Evolutionary conservation across 305 asterid species (phyloP), one percentile per base, ranked within the genome.

Genomic region (Fraxinus baroniana): DNA sequence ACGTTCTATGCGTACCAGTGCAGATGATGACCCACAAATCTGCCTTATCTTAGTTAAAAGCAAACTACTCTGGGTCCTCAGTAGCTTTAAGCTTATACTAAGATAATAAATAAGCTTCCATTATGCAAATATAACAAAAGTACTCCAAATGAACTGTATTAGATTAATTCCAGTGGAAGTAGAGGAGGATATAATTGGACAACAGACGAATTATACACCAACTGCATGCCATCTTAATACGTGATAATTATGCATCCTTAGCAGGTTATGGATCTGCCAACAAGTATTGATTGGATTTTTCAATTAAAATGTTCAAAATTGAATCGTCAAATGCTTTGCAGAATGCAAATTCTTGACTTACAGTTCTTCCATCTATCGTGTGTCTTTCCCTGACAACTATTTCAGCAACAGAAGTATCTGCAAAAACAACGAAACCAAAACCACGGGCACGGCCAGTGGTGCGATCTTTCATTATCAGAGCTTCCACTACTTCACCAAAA

Each of bases 381-480:
- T 94, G 97, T 76, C 86, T 91, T 78, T 91, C 98, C 87, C 85
- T 90, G 66, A 90, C 95, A 78, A 94, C 98, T 88, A 84, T 85
- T 80, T 94, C 98, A n/a, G 98, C 97, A 83, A 92, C 91, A 77
- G 86, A 82, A 85, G 97, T 86, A 84, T 91, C 88, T 0, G 96
- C 89, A 78, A 92, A 94, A 83, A 93, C 95, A 68, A 94, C 83
- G 80, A 94, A 94, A 66, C 97, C 98, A 75, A 92, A 94, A 55
- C 97, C 98, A 76, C 98, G 96, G 76, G 97, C 97, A 72, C 97
- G 94, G 22, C 97, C 98, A 0, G 97, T 94, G 83, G 88, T 87
- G 64, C 97, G 95, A 90, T 94, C 97, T 79, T 88, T 94, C 96
- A 92, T 94, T 78, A 91, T 94, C 87, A 94, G 96, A n/a, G 96